Base-by-base conservation (phyloP, 2,329 filamentous ascomycete species). In the Cordyceps militaris region DNA sequence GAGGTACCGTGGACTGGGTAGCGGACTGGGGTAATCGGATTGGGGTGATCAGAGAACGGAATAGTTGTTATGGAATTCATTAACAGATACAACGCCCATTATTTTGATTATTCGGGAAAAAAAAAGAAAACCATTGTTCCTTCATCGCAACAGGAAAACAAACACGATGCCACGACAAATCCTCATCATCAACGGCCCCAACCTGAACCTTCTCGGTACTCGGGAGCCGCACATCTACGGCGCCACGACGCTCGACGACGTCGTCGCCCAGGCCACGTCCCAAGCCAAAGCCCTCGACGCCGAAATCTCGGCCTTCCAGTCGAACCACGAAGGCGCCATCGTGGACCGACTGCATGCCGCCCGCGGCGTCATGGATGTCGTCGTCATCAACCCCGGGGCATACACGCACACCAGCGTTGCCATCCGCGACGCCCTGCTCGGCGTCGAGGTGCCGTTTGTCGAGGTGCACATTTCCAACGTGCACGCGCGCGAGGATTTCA, bases 381-480 rank as follows among this genome's bases (percentile, higher is more conserved):
- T 89, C 63, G 74, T 92, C 66, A 90, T 92, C 74, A 92, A 92
- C 72, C 84, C 88, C 0, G 89, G 83, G 2, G 89, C 81, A 0
- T 84, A 85, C 64, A 91, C 88, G 1, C 89, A 93, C 70, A 91
- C 88, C 0, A 88, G 83, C 65, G 85, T 92, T 1, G 87, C 85
- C 0, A 77, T 92, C 59, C 77, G 89, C n/a, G 89, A 92, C 69
- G 88, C 89, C 0, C 72, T 92, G 26, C 69, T 85, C 0, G 87
- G 83, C 4, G 84, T 89, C 0, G 76, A 76, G 7, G 83, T 91
- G 23, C 88, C 88, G 0, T 92, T 91, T 64, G 76, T 92, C 48
- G 89, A 93, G 73, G 70, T 91, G n/a, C 88, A 92, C 68, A 79
- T 91, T 34, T 85, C 78, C 57, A 92, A 92, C 69, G 81, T 91